These are phyloP conservation scores for Umbelopsis vinacea DNA, from an alignment of 192 early-diverging fungal species.

Conservation along the genomic window DNA sequence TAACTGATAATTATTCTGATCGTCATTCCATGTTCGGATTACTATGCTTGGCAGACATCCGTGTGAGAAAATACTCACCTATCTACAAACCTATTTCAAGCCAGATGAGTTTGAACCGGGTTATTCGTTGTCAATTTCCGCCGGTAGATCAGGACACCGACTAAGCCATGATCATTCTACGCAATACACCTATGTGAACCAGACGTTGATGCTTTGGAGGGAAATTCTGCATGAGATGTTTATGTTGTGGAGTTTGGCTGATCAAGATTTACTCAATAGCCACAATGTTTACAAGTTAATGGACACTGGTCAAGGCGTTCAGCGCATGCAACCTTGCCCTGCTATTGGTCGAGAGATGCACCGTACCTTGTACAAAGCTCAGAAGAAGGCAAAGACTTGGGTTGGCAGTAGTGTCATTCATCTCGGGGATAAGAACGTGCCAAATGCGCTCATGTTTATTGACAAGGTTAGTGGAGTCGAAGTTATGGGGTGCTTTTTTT, in stretches of 20 bases:
- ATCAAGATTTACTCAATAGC: constrained; percentile 78
- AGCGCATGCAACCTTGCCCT: constrained; percentile 92
- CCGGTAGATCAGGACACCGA: constrained; percentile 83
- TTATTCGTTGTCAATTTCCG: constrained; percentile 80
- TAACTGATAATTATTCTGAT: neutral
- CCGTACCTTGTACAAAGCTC: constrained; percentile 85
- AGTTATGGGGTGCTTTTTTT: constrained; percentile 1
- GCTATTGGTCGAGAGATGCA: constrained; percentile 86
- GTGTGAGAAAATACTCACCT: constrained; percentile 88
- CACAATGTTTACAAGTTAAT: constrained; percentile 83
- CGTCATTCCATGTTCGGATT: neutral
- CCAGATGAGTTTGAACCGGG: constrained; percentile 64
- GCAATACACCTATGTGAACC: constrained; percentile 93
- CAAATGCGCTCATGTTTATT: constrained; percentile 98
- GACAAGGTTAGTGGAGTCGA: constrained; percentile 66
- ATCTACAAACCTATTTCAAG: constrained; percentile 74
- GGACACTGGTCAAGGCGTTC: constrained; percentile 97
- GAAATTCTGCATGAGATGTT: constrained; percentile 99
- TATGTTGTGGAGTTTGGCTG: constrained; percentile 90
- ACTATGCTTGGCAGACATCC: constrained; percentile 69
- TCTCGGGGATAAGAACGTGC: constrained; percentile 97
- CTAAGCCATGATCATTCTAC: constrained; percentile 91
- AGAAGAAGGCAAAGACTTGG: constrained; percentile 85
- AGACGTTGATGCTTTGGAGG: constrained; percentile 94
- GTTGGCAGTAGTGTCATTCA: constrained; percentile 96